Base-by-base conservation (phyloP, 108 stramenopile genomes). In the Stephanodiscus triporus region DNA sequence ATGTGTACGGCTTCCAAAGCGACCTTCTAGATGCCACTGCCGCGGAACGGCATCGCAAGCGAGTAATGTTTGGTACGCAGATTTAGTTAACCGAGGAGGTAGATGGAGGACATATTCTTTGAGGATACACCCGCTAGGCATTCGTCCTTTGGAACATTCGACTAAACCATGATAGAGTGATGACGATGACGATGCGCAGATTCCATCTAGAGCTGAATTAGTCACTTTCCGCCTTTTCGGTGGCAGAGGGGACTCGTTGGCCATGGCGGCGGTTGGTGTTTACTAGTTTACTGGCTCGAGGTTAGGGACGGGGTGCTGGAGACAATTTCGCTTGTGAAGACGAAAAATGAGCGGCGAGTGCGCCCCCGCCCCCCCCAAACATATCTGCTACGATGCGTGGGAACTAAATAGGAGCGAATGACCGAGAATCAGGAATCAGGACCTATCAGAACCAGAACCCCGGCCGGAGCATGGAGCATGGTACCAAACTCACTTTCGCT, bases 11-110 rank as follows among this genome's bases (percentile, higher is more conserved):
- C 81, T 80, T 17, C 92, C 92, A 68, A 82, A 88, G 54, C 92
- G 77, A 27, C 92, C 92, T 63, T 88, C 92, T 30, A 92, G 58
- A 72, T 92, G 89, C 85, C 87, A 92, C 27, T 66, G 71, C 27
- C 88, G 75, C 1, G 87, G 77, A 30, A 82, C 87, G 27, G 63
- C 80, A 30, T 82, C 32, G 27, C 73, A 60, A 0, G 72, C 53
- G 0, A 88, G 22, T 24, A 93, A 73, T 13, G 76, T 64, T 60
- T 75, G 77, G 42, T 93, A 88, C 11, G 84, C 85, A 45, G 77
- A 62, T 66, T 90, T 88, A 8, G 91, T 89, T 26, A 86, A 69
- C 38, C 66, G 72, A 42, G 83, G 73, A 23, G 89, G 91, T 43
- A 93, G 77, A 29, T 86, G 62, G 7, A 90, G 30, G 30, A 93